Evolutionary conservation across 192 early-diverging fungal genomes (phyloP).

Genomic region (Backusella circina): DNA sequence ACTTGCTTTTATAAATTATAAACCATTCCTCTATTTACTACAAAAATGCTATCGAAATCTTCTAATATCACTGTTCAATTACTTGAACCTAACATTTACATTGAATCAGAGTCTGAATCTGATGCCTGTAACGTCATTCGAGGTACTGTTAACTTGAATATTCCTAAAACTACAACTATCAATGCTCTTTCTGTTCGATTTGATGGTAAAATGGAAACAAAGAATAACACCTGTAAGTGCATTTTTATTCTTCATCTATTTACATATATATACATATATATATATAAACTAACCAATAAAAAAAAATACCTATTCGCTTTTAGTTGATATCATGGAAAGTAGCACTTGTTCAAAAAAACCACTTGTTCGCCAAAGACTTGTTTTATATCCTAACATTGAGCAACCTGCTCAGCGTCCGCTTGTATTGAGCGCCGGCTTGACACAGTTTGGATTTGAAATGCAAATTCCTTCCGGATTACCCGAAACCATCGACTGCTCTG

Average conservation of each 20-base stretch:
- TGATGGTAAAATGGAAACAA: conserved; percentile 4
- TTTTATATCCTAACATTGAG: not conserved
- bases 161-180: conserved; percentile 1
- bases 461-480: conserved; percentile 1
- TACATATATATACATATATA: not conserved
- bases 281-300: not conserved
- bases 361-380: not conserved
- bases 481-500: not conserved
- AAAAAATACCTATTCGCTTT: not conserved
- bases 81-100: conserved; percentile 5
- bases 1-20: not conserved
- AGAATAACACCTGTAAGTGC: not conserved
- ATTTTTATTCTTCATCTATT: not conserved
- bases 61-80: conserved; percentile 8
- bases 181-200: not conserved
- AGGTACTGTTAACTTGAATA: not conserved
- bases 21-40: not conserved
- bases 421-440: not conserved
- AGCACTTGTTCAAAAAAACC: not conserved
- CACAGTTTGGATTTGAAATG: conserved; percentile 10
- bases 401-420: not conserved
- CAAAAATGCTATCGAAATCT: not conserved
- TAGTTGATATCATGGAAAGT: conserved; percentile 1
- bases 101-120: not conserved
- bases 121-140: not conserved